A percentile compares a stretch with the other conserved stretches of the same genome.
Evolutionary conservation across 805 yeast genomes (phyloP).

Genomic region (Diddensiella caesifluorescens): DNA sequence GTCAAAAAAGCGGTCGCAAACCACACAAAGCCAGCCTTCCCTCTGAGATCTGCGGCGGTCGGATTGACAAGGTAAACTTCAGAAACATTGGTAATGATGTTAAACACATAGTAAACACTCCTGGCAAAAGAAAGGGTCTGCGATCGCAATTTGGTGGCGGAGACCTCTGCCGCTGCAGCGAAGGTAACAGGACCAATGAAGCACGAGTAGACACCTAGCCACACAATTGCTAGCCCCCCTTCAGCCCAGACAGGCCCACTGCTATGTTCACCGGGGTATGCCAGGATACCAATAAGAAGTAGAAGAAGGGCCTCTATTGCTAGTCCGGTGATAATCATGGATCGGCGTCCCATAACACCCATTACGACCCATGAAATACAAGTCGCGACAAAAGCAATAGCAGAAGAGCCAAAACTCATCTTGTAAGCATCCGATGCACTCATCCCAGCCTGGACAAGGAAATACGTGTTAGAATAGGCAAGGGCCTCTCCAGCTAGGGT

Average conservation of each 20-base stretch:
- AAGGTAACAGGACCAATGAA: constrained; percentile 40
- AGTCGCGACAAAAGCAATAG: constrained; percentile 43
- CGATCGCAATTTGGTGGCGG: constrained; percentile 38
- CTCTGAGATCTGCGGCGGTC: constrained; percentile 39
- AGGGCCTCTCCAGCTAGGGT: constrained; percentile 21
- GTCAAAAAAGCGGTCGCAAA: constrained; percentile 7
- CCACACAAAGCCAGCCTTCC: constrained; percentile 43
- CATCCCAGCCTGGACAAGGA: constrained; percentile 42
- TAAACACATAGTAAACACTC: constrained; percentile 31
- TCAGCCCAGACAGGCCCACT: constrained; percentile 25
- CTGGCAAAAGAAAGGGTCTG: constrained; percentile 38
- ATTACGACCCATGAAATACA: constrained; percentile 15
- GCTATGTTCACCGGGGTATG: constrained; percentile 2
- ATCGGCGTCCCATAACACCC: constrained; percentile 23
- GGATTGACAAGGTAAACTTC: constrained; percentile 46
- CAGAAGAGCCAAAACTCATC: constrained; percentile 38
- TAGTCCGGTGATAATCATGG: constrained; percentile 32
- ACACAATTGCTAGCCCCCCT: constrained; percentile 44
- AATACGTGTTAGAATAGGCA: constrained; percentile 39
- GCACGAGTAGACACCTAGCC: constrained; percentile 40
- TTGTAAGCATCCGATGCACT: constrained; percentile 35
- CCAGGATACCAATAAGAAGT: constrained; percentile 40
- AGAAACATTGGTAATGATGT: constrained; percentile 36
- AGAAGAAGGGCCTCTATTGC: constrained; percentile 33
- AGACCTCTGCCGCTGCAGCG: constrained; percentile 37